These are phyloP conservation scores for Tulasnella sp. DNA, from an alignment of 768 basidiomycete genomes.

Conservation along the genomic window DNA sequence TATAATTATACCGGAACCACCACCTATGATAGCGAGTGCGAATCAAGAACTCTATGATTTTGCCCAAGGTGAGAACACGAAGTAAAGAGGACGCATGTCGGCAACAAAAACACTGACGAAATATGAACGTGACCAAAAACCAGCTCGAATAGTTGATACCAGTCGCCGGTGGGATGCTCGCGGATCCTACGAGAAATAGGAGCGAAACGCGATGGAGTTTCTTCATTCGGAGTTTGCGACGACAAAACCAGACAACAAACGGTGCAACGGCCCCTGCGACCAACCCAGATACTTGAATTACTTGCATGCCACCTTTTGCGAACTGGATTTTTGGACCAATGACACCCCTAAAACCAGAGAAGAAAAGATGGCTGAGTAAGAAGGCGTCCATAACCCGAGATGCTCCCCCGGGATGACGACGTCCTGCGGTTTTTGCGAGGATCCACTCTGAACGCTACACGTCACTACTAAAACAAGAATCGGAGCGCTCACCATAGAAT, in stretches of 20 bases:
- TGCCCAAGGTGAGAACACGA: background rate
- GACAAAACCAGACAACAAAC: conserved; percentile 35
- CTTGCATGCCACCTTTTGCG: conserved; percentile 33
- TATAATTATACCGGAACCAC: conserved; percentile 48
- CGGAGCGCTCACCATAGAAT: conserved; percentile 36
- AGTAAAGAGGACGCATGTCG: too few relatives aligned
- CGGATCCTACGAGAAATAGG: conserved; percentile 37
- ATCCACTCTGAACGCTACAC: background rate
- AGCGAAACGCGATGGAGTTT: conserved; percentile 34
- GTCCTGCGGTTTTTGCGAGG: too few relatives aligned
- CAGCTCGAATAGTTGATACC: conserved; percentile 42
- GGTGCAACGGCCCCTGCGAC: conserved; percentile 37
- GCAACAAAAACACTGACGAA: conserved; percentile 36
- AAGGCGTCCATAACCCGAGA: too few relatives aligned
- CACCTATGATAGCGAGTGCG: conserved; percentile 37
- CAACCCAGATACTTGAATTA: conserved; percentile 34
- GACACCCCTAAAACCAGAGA: conserved; percentile 32
- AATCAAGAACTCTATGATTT: conserved; percentile 34
- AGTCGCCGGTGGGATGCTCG: conserved; percentile 38
- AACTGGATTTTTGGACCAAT: conserved; percentile 40
- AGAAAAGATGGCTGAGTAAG: background rate
- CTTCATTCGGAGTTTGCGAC: conserved; percentile 31
- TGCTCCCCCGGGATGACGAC: too few relatives aligned
- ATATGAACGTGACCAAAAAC: conserved; percentile 39
- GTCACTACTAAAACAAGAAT: conserved; percentile 18